phyloP scores from a whole-genome alignment of 768 basidiomycete genomes.

The Pulveroboletus ravenelii region DNA sequence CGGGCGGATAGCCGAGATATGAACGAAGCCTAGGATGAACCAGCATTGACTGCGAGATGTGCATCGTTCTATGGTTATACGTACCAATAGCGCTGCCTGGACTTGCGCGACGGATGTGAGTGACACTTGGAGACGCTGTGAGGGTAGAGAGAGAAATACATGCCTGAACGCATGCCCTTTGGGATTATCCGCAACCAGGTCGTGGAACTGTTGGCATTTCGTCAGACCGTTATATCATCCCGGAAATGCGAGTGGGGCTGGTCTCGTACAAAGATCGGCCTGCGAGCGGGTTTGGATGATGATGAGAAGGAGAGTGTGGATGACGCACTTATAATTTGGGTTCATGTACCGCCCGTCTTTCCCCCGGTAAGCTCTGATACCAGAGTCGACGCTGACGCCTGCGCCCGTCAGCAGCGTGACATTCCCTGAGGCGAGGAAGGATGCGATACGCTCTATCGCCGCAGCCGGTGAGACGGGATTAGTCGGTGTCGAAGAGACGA shows the following conservation, averaged over 20 bases:
- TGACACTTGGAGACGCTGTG: neutral
- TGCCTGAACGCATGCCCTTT: constrained; percentile 72
- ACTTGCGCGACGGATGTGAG: constrained; percentile 6
- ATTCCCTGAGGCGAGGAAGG: constrained; percentile 68
- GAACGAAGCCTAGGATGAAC: constrained; percentile 51
- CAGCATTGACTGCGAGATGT: too few relatives aligned
- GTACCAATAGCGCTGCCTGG: constrained; percentile 81
- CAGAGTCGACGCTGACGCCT: constrained; percentile 92
- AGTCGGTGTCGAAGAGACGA: constrained; percentile 36
- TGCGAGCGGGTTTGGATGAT: constrained; percentile 13
- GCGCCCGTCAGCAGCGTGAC: constrained; percentile 81
- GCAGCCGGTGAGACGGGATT: constrained; percentile 41
- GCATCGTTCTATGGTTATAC: constrained; percentile 8
- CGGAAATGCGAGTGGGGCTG: neutral
- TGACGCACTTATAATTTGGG: constrained; percentile 75
- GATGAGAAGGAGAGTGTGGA: neutral
- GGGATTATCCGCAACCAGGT: constrained; percentile 67
- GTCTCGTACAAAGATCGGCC: constrained; percentile 52
- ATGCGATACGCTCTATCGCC: constrained; percentile 56
- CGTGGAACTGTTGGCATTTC: constrained; percentile 54
- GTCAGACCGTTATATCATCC: constrained; percentile 8
- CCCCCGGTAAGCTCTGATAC: constrained; percentile 92
- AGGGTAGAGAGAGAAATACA: constrained; percentile 22
- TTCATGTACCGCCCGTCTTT: constrained; percentile 82
- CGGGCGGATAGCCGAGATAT: constrained; percentile 81